A percentile compares a stretch with the other conserved stretches of the same genome.
phyloP scores from a whole-genome alignment of 148 eudicot species.

The Limonium bicolor region DNA sequence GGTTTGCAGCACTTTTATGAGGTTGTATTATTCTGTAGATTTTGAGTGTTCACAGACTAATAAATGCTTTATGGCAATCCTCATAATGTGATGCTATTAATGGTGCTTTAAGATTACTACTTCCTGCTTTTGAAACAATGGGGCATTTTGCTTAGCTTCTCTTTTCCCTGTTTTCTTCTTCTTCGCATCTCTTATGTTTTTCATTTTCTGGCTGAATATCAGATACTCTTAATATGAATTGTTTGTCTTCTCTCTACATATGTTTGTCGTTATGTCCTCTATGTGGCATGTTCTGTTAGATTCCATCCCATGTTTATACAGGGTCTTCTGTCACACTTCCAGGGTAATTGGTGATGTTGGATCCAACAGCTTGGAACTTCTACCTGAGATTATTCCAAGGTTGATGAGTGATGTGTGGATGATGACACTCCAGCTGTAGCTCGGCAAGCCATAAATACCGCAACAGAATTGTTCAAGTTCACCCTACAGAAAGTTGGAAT shows the following conservation, averaged over 20 bases:
- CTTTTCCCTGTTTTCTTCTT: too few species aligned
- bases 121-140: too few species aligned
- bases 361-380: conserved; percentile 48
- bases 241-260: neutral
- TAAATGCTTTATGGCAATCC: too few species aligned
- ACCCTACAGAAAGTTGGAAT: conserved; percentile 55
- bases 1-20: too few species aligned
- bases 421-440: conserved; percentile 93
- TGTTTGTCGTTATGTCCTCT: neutral
- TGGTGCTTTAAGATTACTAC: too few species aligned
- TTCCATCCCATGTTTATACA: too few species aligned
- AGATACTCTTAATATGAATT: neutral
- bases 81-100: too few species aligned
- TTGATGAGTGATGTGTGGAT: conserved; percentile 33
- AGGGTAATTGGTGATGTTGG: conserved; percentile 81
- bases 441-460: conserved; percentile 71
- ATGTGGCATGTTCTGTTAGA: neutral
- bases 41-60: too few species aligned
- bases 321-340: conserved; percentile 4
- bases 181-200: too few species aligned
- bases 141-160: too few species aligned
- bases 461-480: conserved; percentile 50
- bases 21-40: too few species aligned
- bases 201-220: too few species aligned
- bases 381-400: conserved; percentile 61